Percentiles rank a stretch among this genome's conserved stretches.
phyloP scores from a whole-genome alignment of 768 basidiomycete species.

The Tricholoma bakamatsutake region DNA sequence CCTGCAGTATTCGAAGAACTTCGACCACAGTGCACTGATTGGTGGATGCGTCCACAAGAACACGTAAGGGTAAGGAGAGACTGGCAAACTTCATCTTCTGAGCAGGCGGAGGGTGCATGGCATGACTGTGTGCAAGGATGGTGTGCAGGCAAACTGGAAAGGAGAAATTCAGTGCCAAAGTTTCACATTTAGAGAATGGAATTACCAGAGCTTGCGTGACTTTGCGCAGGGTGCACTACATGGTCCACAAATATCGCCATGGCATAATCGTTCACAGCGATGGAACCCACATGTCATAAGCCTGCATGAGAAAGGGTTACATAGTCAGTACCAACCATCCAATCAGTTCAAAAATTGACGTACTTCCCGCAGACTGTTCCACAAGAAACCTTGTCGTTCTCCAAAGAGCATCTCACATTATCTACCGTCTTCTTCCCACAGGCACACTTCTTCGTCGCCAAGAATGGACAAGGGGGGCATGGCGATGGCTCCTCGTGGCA shows the following conservation, averaged over 20 bases:
- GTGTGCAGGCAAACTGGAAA: conserved; percentile 50
- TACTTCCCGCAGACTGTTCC: conserved; percentile 77
- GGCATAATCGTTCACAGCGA: conserved; percentile 78
- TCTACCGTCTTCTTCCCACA: conserved; percentile 82
- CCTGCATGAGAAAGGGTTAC: conserved; percentile 23
- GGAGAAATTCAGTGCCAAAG: background rate
- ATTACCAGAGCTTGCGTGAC: conserved; percentile 75
- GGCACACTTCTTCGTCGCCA: conserved; percentile 76
- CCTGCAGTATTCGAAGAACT: conserved; percentile 39
- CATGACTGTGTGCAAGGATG: conserved; percentile 78
- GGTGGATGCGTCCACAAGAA: conserved; percentile 77
- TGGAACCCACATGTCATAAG: conserved; percentile 85
- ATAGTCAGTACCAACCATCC: background rate
- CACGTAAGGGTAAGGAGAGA: conserved; percentile 65
- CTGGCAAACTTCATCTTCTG: conserved; percentile 74
- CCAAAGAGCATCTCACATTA: conserved; percentile 82
- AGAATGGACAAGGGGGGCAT: conserved; percentile 86
- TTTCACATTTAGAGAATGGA: conserved; percentile 6
- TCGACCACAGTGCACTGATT: conserved; percentile 68
- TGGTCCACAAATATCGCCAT: conserved; percentile 72
- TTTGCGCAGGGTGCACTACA: conserved; percentile 84
- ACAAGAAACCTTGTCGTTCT: conserved; percentile 72
- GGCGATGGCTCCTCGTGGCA: conserved; percentile 69
- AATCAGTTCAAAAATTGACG: conserved; percentile 16
- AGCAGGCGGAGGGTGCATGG: conserved; percentile 85